phyloP scores from a whole-genome alignment of 352 stramenopile genomes.

The Pythium dissotocum region DNA sequence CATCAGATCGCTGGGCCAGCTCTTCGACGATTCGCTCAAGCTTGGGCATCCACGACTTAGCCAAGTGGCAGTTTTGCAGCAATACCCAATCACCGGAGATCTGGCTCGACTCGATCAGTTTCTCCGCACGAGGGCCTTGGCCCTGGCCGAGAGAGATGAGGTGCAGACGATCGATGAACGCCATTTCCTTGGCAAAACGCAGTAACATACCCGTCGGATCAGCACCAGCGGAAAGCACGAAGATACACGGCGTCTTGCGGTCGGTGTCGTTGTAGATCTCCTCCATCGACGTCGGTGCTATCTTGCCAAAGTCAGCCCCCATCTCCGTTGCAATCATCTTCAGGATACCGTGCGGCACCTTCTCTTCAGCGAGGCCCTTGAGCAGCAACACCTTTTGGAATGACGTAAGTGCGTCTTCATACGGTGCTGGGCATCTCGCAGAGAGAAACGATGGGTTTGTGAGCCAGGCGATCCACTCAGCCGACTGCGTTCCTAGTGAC shows the following conservation, averaged over 20 bases:
- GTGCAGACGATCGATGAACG: conserved; percentile 86
- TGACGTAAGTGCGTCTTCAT: conserved; percentile 41
- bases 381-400: conserved; percentile 82
- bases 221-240: conserved; percentile 90
- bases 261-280: conserved; percentile 93
- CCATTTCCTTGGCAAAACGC: conserved; percentile 90
- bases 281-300: conserved; percentile 88
- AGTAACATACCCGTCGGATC: conserved; percentile 93
- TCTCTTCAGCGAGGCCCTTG: conserved; percentile 88
- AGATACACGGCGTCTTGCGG: conserved; percentile 92
- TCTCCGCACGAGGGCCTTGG: conserved; percentile 89
- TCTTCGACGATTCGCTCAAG: conserved; percentile 92
- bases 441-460: conserved; percentile 45
- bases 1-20: conserved; percentile 54
- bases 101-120: conserved; percentile 87
- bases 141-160: conserved; percentile 93
- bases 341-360: conserved; percentile 83
- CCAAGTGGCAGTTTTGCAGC: conserved; percentile 94
- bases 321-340: conserved; percentile 88
- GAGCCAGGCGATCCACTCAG: conserved; percentile 63
- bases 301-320: conserved; percentile 84
- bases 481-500: conserved; percentile 62
- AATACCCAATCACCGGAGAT: conserved; percentile 91
- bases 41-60: conserved; percentile 93
- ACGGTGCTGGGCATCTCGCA: conserved; percentile 47